These are phyloP conservation scores for Paramecium tetraurelia DNA, from an alignment of 73 alveolate species.

Conservation along the genomic window DNA sequence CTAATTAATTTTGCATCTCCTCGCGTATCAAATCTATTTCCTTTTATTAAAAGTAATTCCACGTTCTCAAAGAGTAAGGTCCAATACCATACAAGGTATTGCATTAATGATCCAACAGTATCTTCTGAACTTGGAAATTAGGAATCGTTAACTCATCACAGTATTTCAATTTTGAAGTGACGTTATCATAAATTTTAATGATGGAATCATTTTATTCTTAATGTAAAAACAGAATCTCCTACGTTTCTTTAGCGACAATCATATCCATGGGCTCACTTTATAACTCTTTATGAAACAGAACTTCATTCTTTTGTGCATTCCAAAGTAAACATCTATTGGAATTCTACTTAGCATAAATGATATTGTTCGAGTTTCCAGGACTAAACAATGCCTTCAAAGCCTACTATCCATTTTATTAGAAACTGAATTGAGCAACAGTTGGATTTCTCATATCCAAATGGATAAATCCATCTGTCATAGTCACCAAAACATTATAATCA, in stretches of 20 bases:
- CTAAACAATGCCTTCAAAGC: neutral
- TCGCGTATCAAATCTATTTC: neutral
- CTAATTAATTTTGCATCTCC: constrained; percentile 35
- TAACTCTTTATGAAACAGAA: neutral
- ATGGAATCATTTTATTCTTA: neutral
- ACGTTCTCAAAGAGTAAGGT: constrained; percentile 3
- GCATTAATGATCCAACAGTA: neutral
- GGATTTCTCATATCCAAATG: constrained; percentile 42
- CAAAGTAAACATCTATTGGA: neutral
- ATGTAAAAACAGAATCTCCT: neutral
- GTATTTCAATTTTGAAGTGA: neutral
- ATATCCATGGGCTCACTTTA: neutral
- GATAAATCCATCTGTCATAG: neutral
- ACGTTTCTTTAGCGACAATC: neutral
- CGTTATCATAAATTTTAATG: neutral
- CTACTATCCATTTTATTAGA: neutral
- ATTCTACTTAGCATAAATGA: neutral
- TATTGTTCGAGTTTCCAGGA: neutral
- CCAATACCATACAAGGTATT: constrained; percentile 34
- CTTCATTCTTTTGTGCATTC: neutral
- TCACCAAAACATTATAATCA: neutral
- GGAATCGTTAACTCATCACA: neutral
- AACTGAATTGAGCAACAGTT: neutral
- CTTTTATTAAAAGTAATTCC: neutral
- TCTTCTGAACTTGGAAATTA: neutral